phyloP scores from a whole-genome alignment of 225 moss, liverwort and hornwort species.

The Lunularia cruciata region DNA sequence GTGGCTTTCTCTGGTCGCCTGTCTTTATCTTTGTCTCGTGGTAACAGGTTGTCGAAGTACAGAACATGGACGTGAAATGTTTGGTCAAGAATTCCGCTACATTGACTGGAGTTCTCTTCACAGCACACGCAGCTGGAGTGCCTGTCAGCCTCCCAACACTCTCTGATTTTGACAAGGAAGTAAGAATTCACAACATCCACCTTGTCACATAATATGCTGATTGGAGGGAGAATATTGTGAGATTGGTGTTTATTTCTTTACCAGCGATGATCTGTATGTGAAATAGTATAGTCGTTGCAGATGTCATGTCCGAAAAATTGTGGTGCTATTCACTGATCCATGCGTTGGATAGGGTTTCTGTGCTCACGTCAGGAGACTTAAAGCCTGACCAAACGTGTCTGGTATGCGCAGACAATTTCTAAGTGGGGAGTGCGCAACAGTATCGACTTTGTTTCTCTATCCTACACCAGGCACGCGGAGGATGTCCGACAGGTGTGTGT shows the following conservation, averaged over 20 bases:
- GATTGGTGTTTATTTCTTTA: neutral
- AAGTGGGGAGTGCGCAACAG: constrained; percentile 75
- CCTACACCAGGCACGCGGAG: constrained; percentile 76
- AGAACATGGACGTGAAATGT: constrained; percentile 59
- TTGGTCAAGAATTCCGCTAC: constrained; percentile 69
- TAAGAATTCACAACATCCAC: neutral
- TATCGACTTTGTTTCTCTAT: constrained; percentile 80
- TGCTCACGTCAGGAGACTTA: neutral
- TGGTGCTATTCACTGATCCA: neutral
- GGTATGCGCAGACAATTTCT: constrained; percentile 36
- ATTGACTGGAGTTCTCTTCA: constrained; percentile 58
- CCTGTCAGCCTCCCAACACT: constrained; percentile 73
- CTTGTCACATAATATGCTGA: neutral
- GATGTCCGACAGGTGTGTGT: constrained; percentile 52
- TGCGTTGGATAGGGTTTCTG: too few relatives aligned
- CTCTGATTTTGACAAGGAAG: constrained; percentile 58
- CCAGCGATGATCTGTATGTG: neutral
- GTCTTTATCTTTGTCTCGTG: neutral
- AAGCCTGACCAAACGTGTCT: neutral
- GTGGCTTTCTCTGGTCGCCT: neutral
- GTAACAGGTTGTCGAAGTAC: constrained; percentile 62
- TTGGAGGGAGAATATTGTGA: too few relatives aligned
- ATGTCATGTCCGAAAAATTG: neutral
- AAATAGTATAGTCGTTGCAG: neutral
- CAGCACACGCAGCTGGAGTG: constrained; percentile 64